Conservation (phyloP, 768 basidiomycete species). For the Russula olivacea region DNA sequence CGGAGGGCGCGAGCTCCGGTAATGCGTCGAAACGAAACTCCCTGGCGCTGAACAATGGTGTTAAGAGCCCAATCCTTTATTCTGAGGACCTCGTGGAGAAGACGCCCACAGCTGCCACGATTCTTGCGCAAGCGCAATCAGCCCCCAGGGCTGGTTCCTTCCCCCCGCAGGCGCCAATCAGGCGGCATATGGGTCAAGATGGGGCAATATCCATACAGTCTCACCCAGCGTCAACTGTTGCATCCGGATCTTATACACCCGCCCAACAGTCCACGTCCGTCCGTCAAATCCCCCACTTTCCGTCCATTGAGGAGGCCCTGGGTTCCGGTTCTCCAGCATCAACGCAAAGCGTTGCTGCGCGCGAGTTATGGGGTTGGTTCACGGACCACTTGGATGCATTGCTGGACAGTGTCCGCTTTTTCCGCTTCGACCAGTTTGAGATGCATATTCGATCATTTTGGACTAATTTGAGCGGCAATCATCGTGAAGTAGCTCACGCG, state of each 20-base stretch:
- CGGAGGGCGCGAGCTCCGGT: constrained; percentile 61
- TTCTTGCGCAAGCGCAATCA: constrained; percentile 73
- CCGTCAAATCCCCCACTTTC: constrained; percentile 73
- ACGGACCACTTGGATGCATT: constrained; percentile 84
- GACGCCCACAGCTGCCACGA: constrained; percentile 74
- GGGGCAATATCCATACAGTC: constrained; percentile 52
- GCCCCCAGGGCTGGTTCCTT: constrained; percentile 51
- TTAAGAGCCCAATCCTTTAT: constrained; percentile 49
- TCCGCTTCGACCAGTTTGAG: constrained; percentile 87
- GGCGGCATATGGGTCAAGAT: constrained; percentile 54
- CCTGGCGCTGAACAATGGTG: constrained; percentile 56
- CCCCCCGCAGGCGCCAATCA: constrained; percentile 69
- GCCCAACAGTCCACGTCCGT: constrained; percentile 56
- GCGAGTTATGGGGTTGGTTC: constrained; percentile 90
- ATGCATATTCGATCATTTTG: constrained; percentile 83
- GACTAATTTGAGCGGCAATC: constrained; percentile 63
- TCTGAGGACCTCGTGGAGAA: constrained; percentile 71
- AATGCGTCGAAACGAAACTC: constrained; percentile 68
- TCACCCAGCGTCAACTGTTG: constrained; percentile 37
- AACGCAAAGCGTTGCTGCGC: constrained; percentile 69
- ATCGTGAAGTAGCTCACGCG: constrained; percentile 84
- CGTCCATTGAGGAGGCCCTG: constrained; percentile 80
- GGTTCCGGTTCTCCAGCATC: constrained; percentile 62
- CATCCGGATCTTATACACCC: constrained; percentile 39
- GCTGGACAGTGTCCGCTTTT: constrained; percentile 67